phyloP scores from a whole-genome alignment of 2,329 filamentous ascomycete species.

The Aspergillus spinulosporus region DNA sequence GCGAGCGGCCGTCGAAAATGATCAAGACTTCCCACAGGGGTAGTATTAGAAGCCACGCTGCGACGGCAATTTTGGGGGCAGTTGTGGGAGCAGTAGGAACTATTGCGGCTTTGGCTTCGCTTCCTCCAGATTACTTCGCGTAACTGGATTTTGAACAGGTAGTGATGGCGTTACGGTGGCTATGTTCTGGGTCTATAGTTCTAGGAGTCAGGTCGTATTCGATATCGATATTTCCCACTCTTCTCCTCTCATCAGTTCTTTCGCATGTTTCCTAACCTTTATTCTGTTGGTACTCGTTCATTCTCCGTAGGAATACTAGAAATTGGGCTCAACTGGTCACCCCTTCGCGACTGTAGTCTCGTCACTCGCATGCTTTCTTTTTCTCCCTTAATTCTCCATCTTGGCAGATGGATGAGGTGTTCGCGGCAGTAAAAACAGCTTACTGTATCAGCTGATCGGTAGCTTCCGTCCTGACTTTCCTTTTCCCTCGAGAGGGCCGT shows the following conservation, averaged over 20 bases:
- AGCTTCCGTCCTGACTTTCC: neutral
- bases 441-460: conserved; percentile 4
- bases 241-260: neutral
- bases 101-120: conserved; percentile 42
- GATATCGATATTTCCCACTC: neutral
- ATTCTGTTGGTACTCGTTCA: neutral
- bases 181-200: conserved; percentile 7
- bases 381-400: too few relatives aligned
- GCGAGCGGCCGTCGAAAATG: conserved; percentile 32
- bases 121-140: conserved; percentile 46
- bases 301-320: conserved; percentile 6
- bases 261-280: neutral
- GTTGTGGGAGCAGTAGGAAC: conserved; percentile 45
- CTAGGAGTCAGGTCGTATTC: neutral
- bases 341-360: neutral
- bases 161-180: conserved; percentile 5
- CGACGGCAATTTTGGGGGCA: conserved; percentile 42
- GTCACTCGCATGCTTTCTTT: neutral
- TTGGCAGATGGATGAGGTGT: neutral
- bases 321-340: neutral
- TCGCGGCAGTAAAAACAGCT: neutral
- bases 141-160: conserved; percentile 12
- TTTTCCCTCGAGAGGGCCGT: neutral
- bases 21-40: conserved; percentile 24
- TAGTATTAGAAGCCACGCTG: conserved; percentile 39